phyloP scores from a whole-genome alignment of 2,329 filamentous ascomycete species.

The Fusarium phyllophilum region DNA sequence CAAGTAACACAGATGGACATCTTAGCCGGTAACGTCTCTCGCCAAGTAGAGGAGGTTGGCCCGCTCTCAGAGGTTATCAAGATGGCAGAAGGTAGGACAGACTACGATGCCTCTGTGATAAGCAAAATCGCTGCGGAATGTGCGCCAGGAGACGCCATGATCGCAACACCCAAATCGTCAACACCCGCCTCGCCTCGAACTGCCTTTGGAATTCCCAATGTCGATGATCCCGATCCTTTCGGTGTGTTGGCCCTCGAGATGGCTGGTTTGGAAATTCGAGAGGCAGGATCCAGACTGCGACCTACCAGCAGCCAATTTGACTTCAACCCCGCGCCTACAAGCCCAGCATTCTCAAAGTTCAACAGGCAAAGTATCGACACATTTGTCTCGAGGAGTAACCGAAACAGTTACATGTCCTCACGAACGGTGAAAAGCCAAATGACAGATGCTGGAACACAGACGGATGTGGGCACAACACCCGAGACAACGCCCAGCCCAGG shows the following conservation, averaged over 20 bases:
- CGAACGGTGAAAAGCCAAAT: constrained; percentile 75
- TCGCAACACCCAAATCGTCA: constrained; percentile 57
- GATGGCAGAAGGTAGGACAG: constrained; percentile 83
- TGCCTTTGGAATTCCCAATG: constrained; percentile 80
- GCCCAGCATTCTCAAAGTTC: constrained; percentile 71
- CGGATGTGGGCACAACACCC: constrained; percentile 62
- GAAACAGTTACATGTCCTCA: constrained; percentile 79
- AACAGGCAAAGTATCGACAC: constrained; percentile 77
- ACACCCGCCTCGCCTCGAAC: constrained; percentile 53
- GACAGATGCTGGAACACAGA: constrained; percentile 76
- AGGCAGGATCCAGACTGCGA: constrained; percentile 78
- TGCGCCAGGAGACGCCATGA: constrained; percentile 78
- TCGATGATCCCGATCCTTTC: constrained; percentile 89
- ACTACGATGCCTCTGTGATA: constrained; percentile 76
- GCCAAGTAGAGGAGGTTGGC: constrained; percentile 63
- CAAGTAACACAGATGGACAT: constrained; percentile 65
- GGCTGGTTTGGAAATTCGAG: constrained; percentile 87
- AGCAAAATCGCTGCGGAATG: constrained; percentile 71
- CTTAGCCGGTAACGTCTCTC: constrained; percentile 65
- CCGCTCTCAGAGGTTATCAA: constrained; percentile 84
- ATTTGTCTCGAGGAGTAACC: constrained; percentile 66
- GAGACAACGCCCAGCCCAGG: constrained; percentile 65
- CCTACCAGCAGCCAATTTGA: constrained; percentile 85
- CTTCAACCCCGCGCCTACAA: constrained; percentile 79
- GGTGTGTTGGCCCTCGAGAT: constrained; percentile 91